A percentile compares a stretch with the other conserved stretches of the same genome.
phyloP scores from a whole-genome alignment of 2,329 filamentous ascomycete species.

The Cladosporium velox region DNA sequence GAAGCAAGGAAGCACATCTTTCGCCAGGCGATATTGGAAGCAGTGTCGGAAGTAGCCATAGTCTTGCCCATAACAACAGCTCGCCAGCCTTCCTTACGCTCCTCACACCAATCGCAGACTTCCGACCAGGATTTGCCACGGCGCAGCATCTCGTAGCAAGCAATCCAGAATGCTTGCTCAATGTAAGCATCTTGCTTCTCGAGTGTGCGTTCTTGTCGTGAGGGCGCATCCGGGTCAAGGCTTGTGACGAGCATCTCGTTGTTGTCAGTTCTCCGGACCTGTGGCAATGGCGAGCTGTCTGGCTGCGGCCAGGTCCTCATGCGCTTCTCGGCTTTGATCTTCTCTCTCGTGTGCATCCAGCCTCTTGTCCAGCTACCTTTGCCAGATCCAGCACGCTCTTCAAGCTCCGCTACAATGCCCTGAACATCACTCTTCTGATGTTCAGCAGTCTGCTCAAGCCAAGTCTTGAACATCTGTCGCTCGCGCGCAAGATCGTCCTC shows the following conservation, averaged over 20 bases:
- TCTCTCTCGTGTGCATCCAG: slow-evolving; percentile 87
- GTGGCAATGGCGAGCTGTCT: slow-evolving; percentile 56
- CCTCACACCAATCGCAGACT: slow-evolving; percentile 82
- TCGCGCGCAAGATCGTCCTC: slow-evolving; percentile 74
- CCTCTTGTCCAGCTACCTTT: slow-evolving; percentile 79
- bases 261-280: slow-evolving; percentile 48
- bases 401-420: slow-evolving; percentile 70
- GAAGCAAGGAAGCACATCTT: slow-evolving; percentile 76
- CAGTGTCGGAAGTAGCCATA: slow-evolving; percentile 44
- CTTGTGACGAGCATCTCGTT: slow-evolving; percentile 75
- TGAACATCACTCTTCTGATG: slow-evolving; percentile 70
- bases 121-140: slow-evolving; percentile 73
- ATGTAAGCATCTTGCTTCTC: slow-evolving; percentile 84
- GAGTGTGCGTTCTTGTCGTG: slow-evolving; percentile 73
- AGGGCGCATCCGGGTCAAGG: slow-evolving; percentile 87
- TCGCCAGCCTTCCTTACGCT: slow-evolving; percentile 85
- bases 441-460: slow-evolving; percentile 78
- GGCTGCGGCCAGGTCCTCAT: slow-evolving; percentile 56
- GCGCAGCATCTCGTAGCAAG: slow-evolving; percentile 90
- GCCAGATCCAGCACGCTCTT: slow-evolving; percentile 68
- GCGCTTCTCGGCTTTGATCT: slow-evolving; percentile 87
- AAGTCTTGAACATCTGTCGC: slow-evolving; percentile 77
- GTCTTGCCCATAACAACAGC: slow-evolving; percentile 76
- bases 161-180: slow-evolving; percentile 87
- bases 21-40: slow-evolving; percentile 60